Base-by-base conservation (phyloP, 257 asterid genomes). In the Primulina huaijiensis region DNA sequence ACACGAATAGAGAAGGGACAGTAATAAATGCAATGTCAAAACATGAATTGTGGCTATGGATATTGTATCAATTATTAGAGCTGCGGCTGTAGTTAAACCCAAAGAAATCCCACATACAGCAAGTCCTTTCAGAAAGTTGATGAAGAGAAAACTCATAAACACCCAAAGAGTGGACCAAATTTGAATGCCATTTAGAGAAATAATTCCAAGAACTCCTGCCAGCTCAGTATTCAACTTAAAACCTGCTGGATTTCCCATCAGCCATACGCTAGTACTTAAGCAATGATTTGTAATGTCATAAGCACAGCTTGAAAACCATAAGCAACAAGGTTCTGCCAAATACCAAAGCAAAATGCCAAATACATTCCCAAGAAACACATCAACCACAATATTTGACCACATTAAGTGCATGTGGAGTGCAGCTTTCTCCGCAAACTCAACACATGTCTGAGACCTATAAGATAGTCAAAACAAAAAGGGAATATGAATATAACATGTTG, bases 171-270 rank as follows among this genome's bases (percentile, higher is more conserved):
- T 89, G 30, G 97, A 94, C 99, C 99, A 94, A 69, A 94, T 81
- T 75, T 94, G 97, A 73, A 94, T 85, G 6, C 84, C 89, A 73
- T 84, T 89, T 64, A 94, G 83, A 69, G 90, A 90, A 56, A 91
- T 75, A 84, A 90, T 89, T 80, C 99, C 99, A 79, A 94, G 95
- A 74, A 94, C 82, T 81, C 90, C 90, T 33, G 99, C 97, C 69
- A 94, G 89, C 83, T 94, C 99, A 29, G 97, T 83, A 73, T 94
- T 94, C 85, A 94, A 82, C 83, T 94, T 94, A 83, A 94, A 94
- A 60, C 99, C 99, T 8, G 99, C 99, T 5, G 97, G 99, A 80
- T 89, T 86, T 40, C 96, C 97, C 97, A 94, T 91, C 75, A 94
- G 90, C 99, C 99, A 94, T 66, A 91, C 97, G 76, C 97, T 91